Evolutionary conservation across 225 moss, liverwort and hornwort species (phyloP).

Genomic region (Physcomitrium patens): DNA sequence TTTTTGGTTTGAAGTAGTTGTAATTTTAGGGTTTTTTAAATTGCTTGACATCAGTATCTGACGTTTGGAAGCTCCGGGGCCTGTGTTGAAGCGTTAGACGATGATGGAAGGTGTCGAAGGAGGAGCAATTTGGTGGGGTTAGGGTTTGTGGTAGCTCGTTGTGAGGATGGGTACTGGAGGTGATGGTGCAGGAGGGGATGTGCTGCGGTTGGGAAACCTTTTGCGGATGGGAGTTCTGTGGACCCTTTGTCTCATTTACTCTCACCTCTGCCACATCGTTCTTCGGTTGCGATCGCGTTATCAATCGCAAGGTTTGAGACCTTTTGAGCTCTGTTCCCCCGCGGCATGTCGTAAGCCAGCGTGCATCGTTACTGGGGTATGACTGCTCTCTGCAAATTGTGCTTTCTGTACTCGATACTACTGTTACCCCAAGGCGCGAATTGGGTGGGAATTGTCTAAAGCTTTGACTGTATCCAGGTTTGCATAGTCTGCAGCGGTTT

Average conservation of each 20-base stretch:
- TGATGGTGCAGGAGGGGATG: constrained; percentile 22
- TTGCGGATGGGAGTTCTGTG: constrained; percentile 73
- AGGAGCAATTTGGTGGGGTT: neutral
- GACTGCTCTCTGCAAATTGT: constrained; percentile 8
- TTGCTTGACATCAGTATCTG: too few relatives aligned
- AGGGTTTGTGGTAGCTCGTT: neutral
- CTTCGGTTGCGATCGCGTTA: constrained; percentile 41
- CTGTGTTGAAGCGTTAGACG: neutral
- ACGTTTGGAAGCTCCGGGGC: too few relatives aligned
- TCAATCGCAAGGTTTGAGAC: constrained; percentile 11
- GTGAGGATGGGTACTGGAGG: constrained; percentile 17
- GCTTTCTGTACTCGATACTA: neutral
- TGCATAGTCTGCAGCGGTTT: too few relatives aligned
- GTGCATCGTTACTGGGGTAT: constrained; percentile 61
- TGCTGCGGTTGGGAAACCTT: constrained; percentile 63
- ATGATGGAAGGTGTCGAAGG: neutral
- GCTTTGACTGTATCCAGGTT: too few relatives aligned
- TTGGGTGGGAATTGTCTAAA: too few relatives aligned
- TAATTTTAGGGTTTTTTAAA: too few relatives aligned
- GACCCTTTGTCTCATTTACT: constrained; percentile 61
- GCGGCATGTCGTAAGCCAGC: constrained; percentile 36
- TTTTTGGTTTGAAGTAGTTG: too few relatives aligned
- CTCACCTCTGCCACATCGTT: constrained; percentile 52
- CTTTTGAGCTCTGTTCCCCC: constrained; percentile 21
- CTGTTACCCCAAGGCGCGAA: neutral